phyloP scores from a whole-genome alignment of 2,329 filamentous ascomycete species.

The Chaetomiaceae sp. region DNA sequence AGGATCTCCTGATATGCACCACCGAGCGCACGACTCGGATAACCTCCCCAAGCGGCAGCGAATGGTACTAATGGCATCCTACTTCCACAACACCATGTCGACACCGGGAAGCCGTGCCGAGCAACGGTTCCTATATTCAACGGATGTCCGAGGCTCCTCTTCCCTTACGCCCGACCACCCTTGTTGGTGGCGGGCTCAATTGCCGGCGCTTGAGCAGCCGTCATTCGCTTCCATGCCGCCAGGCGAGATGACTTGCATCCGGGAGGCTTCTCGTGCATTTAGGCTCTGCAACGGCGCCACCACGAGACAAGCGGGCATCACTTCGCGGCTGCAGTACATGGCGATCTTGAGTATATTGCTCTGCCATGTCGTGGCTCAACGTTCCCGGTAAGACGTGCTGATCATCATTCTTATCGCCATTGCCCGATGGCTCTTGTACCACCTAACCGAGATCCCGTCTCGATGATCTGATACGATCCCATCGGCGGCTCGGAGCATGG shows the following conservation, averaged over 20 bases:
- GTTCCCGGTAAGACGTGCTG: conserved; percentile 3
- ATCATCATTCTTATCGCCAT: neutral
- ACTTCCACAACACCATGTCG: neutral
- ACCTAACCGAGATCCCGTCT: neutral
- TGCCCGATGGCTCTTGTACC: neutral
- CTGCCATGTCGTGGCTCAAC: conserved; percentile 2
- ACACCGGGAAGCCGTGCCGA: conserved; percentile 5
- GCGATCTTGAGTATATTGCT: neutral
- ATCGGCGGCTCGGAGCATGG: neutral
- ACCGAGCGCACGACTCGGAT: too few relatives aligned
- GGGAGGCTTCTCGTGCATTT: conserved; percentile 9
- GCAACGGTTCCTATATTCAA: neutral
- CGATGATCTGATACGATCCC: conserved; percentile 5
- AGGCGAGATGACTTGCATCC: conserved; percentile 4
- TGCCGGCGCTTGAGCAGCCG: conserved; percentile 7
- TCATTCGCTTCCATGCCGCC: neutral
- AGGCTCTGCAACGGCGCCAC: conserved; percentile 13
- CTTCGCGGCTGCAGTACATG: neutral
- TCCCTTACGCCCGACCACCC: neutral
- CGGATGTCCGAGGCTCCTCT: neutral
- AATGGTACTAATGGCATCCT: neutral
- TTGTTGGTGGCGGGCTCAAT: neutral
- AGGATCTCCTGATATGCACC: neutral
- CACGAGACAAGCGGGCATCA: neutral
- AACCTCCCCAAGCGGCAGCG: neutral